Percentiles rank a stretch among this genome's conserved stretches.
These are phyloP conservation scores for Trypanosoma avium DNA, from an alignment of 208 protist species.

Conservation along the genomic window DNA sequence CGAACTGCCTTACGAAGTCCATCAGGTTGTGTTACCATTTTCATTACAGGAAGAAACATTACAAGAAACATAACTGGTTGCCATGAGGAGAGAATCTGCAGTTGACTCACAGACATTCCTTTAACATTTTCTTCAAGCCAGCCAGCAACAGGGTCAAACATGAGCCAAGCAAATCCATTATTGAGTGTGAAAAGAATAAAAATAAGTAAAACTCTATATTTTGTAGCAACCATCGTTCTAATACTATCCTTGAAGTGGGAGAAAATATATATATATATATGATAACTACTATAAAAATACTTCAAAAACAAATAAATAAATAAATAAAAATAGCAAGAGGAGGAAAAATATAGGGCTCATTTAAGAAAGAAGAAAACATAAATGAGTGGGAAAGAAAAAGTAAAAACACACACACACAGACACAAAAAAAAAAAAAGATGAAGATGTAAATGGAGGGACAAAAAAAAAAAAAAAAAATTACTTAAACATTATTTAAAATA, in stretches of 20 bases:
- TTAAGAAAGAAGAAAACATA: too few species aligned
- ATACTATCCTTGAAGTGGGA: background rate
- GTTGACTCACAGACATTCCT: constrained; percentile 48
- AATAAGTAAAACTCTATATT: constrained; percentile 77
- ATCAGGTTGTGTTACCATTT: constrained; percentile 70
- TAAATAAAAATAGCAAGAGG: too few species aligned
- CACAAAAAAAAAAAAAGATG: constrained; percentile 21
- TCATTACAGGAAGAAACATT: constrained; percentile 75
- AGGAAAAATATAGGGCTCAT: too few species aligned
- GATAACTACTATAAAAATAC: background rate
- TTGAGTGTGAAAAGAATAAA: constrained; percentile 84
- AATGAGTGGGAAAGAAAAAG: background rate
- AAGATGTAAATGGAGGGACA: too few species aligned
- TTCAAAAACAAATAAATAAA: background rate
- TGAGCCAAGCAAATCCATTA: constrained; percentile 88
- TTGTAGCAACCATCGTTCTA: constrained; percentile 27
- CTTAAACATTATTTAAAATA: background rate
- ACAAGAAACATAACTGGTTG: constrained; percentile 76
- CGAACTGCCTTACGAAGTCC: constrained; percentile 72
- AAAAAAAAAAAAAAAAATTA: background rate
- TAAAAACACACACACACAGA: background rate
- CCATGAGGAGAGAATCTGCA: constrained; percentile 83
- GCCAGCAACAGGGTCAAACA: constrained; percentile 84
- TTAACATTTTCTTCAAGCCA: constrained; percentile 65
- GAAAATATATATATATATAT: background rate